Evolutionary conservation across 495 filamentous ascomycete species (phyloP).

Genomic region (Aspergillus steynii): DNA sequence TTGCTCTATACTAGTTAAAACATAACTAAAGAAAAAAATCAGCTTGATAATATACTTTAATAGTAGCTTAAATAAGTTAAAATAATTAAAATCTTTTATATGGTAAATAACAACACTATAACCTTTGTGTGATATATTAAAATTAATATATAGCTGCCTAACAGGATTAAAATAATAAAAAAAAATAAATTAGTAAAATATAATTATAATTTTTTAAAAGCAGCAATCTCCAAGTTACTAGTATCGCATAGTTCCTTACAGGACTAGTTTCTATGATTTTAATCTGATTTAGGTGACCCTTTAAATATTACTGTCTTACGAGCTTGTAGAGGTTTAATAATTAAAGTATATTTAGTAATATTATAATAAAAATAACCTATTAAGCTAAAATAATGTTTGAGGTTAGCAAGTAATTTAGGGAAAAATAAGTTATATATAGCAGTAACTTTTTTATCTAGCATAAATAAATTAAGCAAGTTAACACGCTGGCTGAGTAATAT

Average conservation of each 20-base stretch:
- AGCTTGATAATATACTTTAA: too few relatives aligned
- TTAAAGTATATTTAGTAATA: conserved; percentile 4
- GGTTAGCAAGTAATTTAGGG: background rate
- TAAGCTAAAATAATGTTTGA: conserved; percentile 3
- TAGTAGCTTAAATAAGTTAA: too few relatives aligned
- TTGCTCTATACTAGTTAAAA: background rate
- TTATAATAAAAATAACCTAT: conserved; percentile 3
- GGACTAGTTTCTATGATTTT: background rate
- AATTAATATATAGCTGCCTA: conserved; percentile 1
- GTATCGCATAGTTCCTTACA: background rate
- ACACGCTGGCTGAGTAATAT: background rate
- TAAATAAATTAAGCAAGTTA: background rate
- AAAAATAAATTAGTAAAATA: background rate
- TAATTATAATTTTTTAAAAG: background rate
- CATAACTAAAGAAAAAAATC: too few relatives aligned
- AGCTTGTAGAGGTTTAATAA: background rate
- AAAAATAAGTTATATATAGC: background rate
- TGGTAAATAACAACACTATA: conserved; percentile 5
- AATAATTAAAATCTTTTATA: background rate
- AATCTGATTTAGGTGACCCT: background rate
- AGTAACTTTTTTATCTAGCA: background rate
- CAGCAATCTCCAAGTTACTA: background rate
- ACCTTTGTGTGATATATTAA: background rate
- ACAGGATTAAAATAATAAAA: conserved; percentile 3
- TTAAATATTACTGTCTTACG: background rate